Conservation (phyloP, 164 flowering plant genomes). For the Paratinospora sagittata region DNA sequence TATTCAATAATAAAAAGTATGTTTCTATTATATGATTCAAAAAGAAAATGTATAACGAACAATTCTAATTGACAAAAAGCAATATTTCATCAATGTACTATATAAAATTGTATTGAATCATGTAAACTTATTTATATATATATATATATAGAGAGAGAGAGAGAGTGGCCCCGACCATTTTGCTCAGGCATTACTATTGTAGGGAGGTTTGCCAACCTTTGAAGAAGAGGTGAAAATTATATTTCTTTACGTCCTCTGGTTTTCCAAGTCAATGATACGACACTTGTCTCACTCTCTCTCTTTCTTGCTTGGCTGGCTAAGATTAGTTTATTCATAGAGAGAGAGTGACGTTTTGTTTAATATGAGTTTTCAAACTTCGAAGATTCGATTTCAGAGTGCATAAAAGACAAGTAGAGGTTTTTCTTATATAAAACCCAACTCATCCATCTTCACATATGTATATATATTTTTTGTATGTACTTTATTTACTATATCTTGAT, state of each 20-base stretch:
- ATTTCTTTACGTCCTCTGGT: not conserved
- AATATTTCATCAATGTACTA: no score
- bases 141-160: no score
- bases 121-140: no score
- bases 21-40: no score
- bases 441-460: not conserved
- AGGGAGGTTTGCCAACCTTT: not conserved
- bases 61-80: no score
- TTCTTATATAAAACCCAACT: not conserved
- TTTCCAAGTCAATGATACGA: constrained; percentile 6
- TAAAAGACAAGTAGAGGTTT: not conserved
- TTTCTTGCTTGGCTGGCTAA: not conserved
- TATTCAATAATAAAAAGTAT: no score
- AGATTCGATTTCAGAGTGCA: not conserved
- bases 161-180: not conserved
- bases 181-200: not conserved
- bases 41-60: no score
- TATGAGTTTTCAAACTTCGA: not conserved
- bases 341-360: not conserved
- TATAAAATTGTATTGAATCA: no score
- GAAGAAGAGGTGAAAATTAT: not conserved
- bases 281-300: constrained; percentile 4
- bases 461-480: no score
- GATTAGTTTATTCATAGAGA: not conserved
- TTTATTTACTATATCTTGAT: not conserved